Percentiles rank a stretch among this genome's conserved stretches.
These are phyloP conservation scores for Tulasnella sp. DNA, from an alignment of 768 basidiomycete genomes.

Conservation along the genomic window DNA sequence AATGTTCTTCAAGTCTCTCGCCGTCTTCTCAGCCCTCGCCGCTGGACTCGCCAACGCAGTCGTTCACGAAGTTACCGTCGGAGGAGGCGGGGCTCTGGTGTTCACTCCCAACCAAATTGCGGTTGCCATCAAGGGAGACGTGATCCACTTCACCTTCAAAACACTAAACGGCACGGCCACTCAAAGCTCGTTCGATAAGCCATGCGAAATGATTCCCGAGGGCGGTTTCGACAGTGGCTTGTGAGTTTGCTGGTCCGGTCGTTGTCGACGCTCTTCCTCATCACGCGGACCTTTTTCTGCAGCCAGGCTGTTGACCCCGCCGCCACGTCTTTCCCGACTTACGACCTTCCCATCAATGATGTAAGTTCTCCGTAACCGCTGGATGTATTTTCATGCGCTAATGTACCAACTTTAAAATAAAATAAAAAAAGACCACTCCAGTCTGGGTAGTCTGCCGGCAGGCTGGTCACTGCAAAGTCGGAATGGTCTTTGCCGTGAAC, in stretches of 20 bases:
- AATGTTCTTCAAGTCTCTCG: too few species aligned
- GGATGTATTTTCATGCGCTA: too few species aligned
- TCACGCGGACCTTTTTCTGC: background rate
- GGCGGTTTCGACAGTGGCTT: slow-evolving; percentile 20
- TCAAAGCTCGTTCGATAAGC: background rate
- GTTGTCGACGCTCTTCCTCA: background rate
- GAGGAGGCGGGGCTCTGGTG: background rate
- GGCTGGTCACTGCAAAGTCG: too few species aligned
- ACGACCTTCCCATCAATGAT: slow-evolving; percentile 17
- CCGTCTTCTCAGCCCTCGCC: too few species aligned
- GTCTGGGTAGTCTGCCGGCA: too few species aligned
- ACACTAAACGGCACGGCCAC: background rate
- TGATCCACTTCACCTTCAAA: background rate
- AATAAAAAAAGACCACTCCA: slow-evolving; percentile 26
- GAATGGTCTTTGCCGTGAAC: too few species aligned
- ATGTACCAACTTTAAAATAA: too few species aligned
- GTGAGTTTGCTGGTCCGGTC: background rate
- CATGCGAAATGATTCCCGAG: background rate
- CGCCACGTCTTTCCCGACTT: slow-evolving; percentile 12
- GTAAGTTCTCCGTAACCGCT: background rate
- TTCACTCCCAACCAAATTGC: background rate
- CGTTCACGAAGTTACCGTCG: background rate
- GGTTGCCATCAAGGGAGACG: background rate
- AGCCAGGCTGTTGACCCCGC: slow-evolving; percentile 17
- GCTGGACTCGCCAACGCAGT: too few species aligned